Conservation (phyloP, 768 basidiomycete species). For the Harrya chromipes region DNA sequence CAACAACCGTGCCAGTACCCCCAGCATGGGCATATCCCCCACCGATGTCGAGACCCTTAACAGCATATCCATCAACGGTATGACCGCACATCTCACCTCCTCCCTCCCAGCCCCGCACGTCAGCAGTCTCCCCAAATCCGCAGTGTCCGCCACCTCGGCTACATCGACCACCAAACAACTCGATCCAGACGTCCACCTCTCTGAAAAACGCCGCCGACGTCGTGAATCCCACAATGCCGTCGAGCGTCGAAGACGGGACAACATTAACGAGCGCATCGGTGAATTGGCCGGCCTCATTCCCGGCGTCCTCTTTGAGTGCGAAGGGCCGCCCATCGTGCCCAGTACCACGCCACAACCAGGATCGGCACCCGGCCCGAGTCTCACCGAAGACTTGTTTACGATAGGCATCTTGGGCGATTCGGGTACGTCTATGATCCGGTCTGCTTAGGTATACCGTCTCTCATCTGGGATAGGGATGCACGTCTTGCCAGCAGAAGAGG, state of each 20-base stretch:
- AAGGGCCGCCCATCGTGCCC: constrained; percentile 28
- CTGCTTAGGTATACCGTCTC: not conserved
- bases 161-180: constrained; percentile 3
- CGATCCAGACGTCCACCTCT: constrained; percentile 43
- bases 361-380: constrained; percentile 10
- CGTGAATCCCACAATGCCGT: constrained; percentile 92
- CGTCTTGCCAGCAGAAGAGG: constrained; percentile 23
- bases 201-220: constrained; percentile 77
- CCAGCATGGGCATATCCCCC: constrained; percentile 26
- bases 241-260: constrained; percentile 81
- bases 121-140: constrained; percentile 13
- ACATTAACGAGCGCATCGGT: constrained; percentile 93
- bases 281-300: constrained; percentile 89
- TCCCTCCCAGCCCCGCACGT: constrained; percentile 15
- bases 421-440: constrained; percentile 12
- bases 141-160: not conserved
- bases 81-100: constrained; percentile 18
- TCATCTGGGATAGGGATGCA: constrained; percentile 18
- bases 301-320: constrained; percentile 73
- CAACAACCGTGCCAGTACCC: constrained; percentile 12
- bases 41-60: constrained; percentile 25
- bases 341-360: constrained; percentile 9
- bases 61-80: constrained; percentile 15
- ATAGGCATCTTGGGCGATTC: constrained; percentile 18
- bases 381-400: constrained; percentile 21